A percentile compares a stretch with the other conserved stretches of the same genome.
phyloP scores from a whole-genome alignment of 2,329 filamentous ascomycete genomes.

The Fusarium sacchari region DNA sequence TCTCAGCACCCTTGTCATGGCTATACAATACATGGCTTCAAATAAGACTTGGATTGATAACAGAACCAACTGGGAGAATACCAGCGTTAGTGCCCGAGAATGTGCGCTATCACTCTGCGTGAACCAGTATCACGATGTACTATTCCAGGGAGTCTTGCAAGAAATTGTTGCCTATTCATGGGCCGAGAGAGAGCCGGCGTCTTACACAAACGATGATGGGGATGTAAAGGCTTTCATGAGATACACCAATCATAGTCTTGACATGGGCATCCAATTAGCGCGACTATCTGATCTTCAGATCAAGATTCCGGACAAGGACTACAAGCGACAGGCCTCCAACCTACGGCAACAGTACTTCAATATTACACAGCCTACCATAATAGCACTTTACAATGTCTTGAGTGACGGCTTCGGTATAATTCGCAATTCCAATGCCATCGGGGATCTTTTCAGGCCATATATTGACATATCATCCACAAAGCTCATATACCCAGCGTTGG shows the following conservation, averaged over 20 bases:
- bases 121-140: not conserved
- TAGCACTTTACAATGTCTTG: not conserved
- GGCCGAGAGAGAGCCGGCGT: not conserved
- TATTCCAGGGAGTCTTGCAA: not conserved
- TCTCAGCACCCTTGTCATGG: slow-evolving; percentile 4
- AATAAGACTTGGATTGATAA: not conserved
- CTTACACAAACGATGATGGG: not conserved
- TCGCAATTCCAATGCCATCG: not conserved
- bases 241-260: slow-evolving; percentile 3
- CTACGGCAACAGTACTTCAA: not conserved
- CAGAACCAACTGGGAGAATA: slow-evolving; percentile 10
- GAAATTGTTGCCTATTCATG: not conserved
- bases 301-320: not conserved
- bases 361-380: not conserved
- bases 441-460: not conserved
- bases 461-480: fast-evolving
- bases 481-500: not conserved
- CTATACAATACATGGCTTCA: slow-evolving; percentile 11
- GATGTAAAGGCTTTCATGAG: not conserved
- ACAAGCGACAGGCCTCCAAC: not conserved
- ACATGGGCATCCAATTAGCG: not conserved
- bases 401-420: not conserved
- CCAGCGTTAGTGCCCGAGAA: not conserved
- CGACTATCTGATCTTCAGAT: slow-evolving; percentile 10
- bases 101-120: slow-evolving; percentile 22